Evolutionary conservation across 495 filamentous ascomycete species (phyloP), one percentile per base, ranked within the genome.

Genomic region (Penicillium steckii): DNA sequence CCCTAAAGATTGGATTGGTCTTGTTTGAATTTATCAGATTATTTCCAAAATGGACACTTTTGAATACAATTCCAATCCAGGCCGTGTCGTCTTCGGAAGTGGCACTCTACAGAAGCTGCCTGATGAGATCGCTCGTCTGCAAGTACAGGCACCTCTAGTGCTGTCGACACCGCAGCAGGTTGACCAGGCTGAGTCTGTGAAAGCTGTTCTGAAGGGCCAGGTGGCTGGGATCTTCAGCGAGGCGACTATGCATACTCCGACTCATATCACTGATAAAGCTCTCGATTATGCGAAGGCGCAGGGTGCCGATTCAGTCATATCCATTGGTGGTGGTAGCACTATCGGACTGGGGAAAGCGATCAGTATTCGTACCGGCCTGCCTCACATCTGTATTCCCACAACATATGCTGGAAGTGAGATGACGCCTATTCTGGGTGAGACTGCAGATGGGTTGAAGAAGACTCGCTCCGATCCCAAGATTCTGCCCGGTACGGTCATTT

Each of bases 371-470:
- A 86, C 83, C 5, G 82, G 82, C 0, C 62, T 87, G 40, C 77
- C 78, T 19, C 84, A 88, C 60, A 77, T 88, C 55, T 84, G 81
- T 45, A 82, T 87, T 32, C 82, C 85, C 10, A 88, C 84, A 10
- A 87, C 84, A 0, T 88, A 88, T 66, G 81, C 85, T 4, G 84
- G 83, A 5, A 85, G 82, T 50, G 85, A 87, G 61, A 85, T 87
- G 74, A 87, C 84, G 1, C 81, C 84, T 0, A 86, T 86, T 43
- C 67, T 88, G 27, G 84, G 85, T 1, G 85, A 88, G 68, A 87
- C 84, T 1, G 76, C 75, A 35, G 73, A 82, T 46, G 84, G 84
- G 1, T 57, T 77, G 61, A 87, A 88, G 68, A 85, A 80, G 51
- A 86, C 85, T 27, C 70, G 79, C n/a, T 78, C 74, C 8, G 83